A percentile compares a stretch with the other conserved stretches of the same genome.
Conservation (phyloP, 345 rosid species). For the Eucalyptus coolabah region DNA sequence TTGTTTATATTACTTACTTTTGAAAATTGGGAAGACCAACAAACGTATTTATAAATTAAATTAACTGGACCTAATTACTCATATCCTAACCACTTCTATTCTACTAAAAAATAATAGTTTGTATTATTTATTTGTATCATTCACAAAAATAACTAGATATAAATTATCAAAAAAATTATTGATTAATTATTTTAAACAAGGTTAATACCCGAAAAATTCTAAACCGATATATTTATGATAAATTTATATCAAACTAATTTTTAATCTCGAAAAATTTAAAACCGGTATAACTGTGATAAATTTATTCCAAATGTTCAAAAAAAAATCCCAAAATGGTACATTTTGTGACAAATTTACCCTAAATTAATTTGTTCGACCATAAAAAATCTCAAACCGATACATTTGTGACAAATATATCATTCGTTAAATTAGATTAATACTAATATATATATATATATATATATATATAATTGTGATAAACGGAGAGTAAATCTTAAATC, state of each 20-base stretch:
- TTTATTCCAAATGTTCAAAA: rapidly evolving
- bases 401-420: no score
- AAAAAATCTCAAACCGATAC: rapidly evolving
- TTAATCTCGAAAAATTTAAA: no score
- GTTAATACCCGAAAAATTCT: rapidly evolving
- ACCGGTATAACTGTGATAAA: rapidly evolving
- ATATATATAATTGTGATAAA: no score
- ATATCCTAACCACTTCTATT: not conserved
- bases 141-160: not conserved
- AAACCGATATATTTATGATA: rapidly evolving
- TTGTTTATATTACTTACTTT: not conserved
- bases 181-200: no score
- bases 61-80: not conserved
- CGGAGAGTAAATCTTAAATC: rapidly evolving
- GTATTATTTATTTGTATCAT: no score
- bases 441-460: no score
- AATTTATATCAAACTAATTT: no score
- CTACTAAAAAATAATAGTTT: no score
- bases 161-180: not conserved
- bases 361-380: no score
- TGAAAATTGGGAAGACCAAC: not conserved
- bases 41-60: no score
- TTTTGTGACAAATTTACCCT: rapidly evolving
- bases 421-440: no score
- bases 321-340: rapidly evolving